Base-by-base conservation (phyloP, 441 rosid species). In the Bruguiera hainesii region DNA sequence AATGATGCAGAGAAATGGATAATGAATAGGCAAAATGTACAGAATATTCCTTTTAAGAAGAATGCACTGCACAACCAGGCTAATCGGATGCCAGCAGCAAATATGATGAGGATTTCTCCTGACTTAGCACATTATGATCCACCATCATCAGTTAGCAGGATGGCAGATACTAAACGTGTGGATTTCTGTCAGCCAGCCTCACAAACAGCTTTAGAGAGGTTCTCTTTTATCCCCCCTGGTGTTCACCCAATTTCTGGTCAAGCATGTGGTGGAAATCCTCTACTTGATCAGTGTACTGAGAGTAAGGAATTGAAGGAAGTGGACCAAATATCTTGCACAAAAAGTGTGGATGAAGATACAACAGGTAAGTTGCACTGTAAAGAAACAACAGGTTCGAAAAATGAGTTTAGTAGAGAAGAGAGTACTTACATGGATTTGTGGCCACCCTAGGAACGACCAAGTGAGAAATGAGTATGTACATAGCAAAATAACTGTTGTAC, bases 1-100 rank as follows among this genome's bases (percentile, higher is more conserved):
- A 88, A 93, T 51, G 96, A 95, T 76, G 99, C 99, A 0, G 98
- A 95, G 87, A 95, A 95, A 74, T 95, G 99, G 99, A 89, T 95
- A 57, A 75, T 90, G 83, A 90, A 74, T 67, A 87, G 81, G 78
- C 97, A 90, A 74, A 87, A 77, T 70, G 25, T 75, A 58, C 83
- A 80, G 61, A 76, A 67, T 42, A 74, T 69, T 66, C 61, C 74
- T 73, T 71, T 82, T 35, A 88, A 85, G 80, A 95, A 89, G 83
- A 83, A 71, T 75, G 73, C 63, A 52, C 71, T 68, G 29, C 67
- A 80, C 42, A 81, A 79, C 80, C 97, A 87, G 75, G 78, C 81
- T 52, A 87, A 79, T 65, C 80, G 93, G 29, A 21, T 87, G 60
- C 83, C 85, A 0, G 62, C 58, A 29, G 28, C 80, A 16, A 84